Conservation (phyloP, 106 monocot species). For the Acorus gramineus region DNA sequence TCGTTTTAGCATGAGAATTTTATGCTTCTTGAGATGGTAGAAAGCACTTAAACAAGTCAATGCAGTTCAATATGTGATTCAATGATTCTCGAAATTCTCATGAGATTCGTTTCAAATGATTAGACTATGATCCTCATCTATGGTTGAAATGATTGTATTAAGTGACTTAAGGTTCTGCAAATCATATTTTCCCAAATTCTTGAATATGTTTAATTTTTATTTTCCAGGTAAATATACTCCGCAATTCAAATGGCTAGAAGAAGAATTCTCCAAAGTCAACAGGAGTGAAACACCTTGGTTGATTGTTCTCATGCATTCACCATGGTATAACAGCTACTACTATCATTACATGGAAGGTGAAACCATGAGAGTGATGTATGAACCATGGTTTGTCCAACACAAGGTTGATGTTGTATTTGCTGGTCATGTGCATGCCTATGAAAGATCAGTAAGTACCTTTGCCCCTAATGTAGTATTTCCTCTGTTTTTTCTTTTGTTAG, state of each 20-base stretch:
- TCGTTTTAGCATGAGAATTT: too few species aligned
- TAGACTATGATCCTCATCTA: too few species aligned
- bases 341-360: constrained; percentile 94
- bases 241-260: constrained; percentile 64
- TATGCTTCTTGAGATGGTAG: too few species aligned
- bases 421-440: constrained; percentile 87
- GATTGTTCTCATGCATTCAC: constrained; percentile 70
- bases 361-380: constrained; percentile 72
- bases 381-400: constrained; percentile 71
- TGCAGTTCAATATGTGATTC: too few species aligned
- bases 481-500: too few species aligned
- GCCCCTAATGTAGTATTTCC: too few species aligned
- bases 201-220: neutral
- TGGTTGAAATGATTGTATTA: too few species aligned
- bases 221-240: constrained; percentile 70
- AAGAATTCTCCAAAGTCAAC: constrained; percentile 70
- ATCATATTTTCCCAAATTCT: too few species aligned
- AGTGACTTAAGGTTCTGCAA: too few species aligned
- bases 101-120: too few species aligned
- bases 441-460: constrained; percentile 48
- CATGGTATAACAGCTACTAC: constrained; percentile 84
- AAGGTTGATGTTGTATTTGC: constrained; percentile 76
- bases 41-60: too few species aligned
- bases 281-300: constrained; percentile 75
- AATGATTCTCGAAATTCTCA: too few species aligned